Evolutionary conservation across 768 basidiomycete genomes (phyloP).

Genomic region (Kwoniella shandongensis): DNA sequence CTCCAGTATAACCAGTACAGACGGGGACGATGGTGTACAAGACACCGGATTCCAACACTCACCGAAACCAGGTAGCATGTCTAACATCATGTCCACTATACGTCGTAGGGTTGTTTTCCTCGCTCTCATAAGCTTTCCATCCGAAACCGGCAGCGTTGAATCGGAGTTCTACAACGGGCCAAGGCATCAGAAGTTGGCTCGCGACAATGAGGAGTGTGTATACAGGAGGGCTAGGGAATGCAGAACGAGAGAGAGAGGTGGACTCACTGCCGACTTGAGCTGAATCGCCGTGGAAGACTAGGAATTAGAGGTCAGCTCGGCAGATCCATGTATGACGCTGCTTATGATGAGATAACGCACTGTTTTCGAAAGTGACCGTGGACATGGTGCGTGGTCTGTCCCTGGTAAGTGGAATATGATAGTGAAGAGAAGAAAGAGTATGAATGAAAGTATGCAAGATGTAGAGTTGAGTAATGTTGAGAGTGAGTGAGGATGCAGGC

Average conservation of each 20-base stretch:
- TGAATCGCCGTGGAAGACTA: slow-evolving; percentile 69
- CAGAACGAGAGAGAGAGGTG: no score
- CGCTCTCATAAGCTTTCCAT: slow-evolving; percentile 70
- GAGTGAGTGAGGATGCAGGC: background rate
- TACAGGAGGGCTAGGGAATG: background rate
- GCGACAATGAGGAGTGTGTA: background rate
- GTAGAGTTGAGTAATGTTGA: slow-evolving; percentile 12
- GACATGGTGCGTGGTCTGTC: slow-evolving; percentile 1
- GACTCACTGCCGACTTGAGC: slow-evolving; percentile 73
- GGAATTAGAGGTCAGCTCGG: background rate
- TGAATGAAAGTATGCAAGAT: background rate
- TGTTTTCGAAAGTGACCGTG: slow-evolving; percentile 23
- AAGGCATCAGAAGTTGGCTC: background rate
- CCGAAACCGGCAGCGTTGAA: slow-evolving; percentile 87
- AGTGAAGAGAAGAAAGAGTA: background rate
- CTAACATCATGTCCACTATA: slow-evolving; percentile 36
- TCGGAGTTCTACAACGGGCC: slow-evolving; percentile 68
- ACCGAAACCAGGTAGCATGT: slow-evolving; percentile 45
- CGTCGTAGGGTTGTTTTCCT: slow-evolving; percentile 60
- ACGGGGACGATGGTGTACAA: no score
- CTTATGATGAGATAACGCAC: slow-evolving; percentile 6
- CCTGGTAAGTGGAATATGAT: background rate
- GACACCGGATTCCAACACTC: slow-evolving; percentile 11
- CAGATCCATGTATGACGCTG: background rate
- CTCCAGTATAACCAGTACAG: no score